Conservation (phyloP, 257 asterid species). For the Solanum okadae region DNA sequence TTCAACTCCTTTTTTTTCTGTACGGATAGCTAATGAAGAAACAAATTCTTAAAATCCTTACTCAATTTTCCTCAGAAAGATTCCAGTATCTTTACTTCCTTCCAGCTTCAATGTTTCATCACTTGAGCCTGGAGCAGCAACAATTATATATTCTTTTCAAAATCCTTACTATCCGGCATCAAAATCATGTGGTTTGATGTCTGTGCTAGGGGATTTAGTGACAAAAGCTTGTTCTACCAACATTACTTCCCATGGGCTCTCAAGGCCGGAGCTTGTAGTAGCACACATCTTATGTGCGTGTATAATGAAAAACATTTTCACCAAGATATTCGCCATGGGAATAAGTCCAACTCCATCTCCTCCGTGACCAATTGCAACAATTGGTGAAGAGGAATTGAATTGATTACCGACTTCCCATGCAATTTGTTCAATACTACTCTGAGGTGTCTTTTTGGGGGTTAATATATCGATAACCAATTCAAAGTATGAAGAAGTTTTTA, state of each 20-base stretch:
- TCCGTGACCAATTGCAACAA: not conserved
- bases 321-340: constrained; percentile 72
- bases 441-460: too few species aligned
- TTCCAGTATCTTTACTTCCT: not conserved
- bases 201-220: too few species aligned
- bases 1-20: not conserved
- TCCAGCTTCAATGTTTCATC: not conserved
- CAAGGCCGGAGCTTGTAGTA: too few species aligned
- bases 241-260: constrained; percentile 33
- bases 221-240: constrained; percentile 66
- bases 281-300: constrained; percentile 64
- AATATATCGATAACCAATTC: not conserved
- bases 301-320: constrained; percentile 75
- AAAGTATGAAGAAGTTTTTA: too few species aligned
- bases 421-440: not conserved
- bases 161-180: too few species aligned
- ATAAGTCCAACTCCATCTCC: constrained; percentile 51
- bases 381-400: not conserved
- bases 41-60: not conserved
- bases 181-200: too few species aligned
- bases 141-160: not conserved
- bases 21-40: not conserved
- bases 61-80: constrained; percentile 17
- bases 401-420: not conserved
- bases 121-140: not conserved